Conservation (phyloP, 768 basidiomycete species). For the Inosperma sp. region DNA sequence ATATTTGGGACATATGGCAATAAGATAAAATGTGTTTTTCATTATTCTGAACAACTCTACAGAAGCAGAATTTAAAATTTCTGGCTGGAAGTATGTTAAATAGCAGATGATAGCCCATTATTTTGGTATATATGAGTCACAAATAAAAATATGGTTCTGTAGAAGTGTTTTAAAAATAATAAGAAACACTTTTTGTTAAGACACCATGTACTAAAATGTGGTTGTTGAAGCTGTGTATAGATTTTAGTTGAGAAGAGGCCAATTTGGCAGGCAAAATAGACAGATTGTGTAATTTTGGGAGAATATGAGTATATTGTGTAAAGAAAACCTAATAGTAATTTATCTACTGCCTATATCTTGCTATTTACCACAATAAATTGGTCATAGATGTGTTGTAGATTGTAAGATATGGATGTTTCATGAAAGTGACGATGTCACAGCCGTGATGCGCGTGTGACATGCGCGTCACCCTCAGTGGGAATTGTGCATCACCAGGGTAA, state of each 20-base stretch:
- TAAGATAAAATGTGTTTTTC: no score
- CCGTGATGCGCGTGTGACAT: not conserved
- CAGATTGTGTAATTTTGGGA: not conserved
- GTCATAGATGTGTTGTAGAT: not conserved
- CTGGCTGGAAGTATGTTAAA: conserved; percentile 1
- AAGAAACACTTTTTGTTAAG: not conserved
- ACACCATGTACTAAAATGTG: not conserved
- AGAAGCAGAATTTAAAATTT: not conserved
- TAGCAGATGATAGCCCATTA: not conserved
- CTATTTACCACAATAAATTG: not conserved
- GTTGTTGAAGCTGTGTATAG: conserved; percentile 1
- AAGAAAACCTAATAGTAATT: not conserved
- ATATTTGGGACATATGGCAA: no score
- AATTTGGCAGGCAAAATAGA: conserved; percentile 3
- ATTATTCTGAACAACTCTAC: no score
- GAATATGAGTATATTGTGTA: not conserved
- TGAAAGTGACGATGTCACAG: not conserved
- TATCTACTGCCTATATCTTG: not conserved
- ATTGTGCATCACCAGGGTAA: no score
- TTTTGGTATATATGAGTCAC: not conserved
- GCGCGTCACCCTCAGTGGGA: no score
- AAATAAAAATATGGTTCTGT: not conserved
- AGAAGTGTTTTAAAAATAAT: not conserved
- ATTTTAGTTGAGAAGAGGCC: not conserved
- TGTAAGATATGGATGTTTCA: not conserved